These are phyloP conservation scores for Lagenaria siceraria DNA, from an alignment of 306 rosid genomes.

Conservation along the genomic window DNA sequence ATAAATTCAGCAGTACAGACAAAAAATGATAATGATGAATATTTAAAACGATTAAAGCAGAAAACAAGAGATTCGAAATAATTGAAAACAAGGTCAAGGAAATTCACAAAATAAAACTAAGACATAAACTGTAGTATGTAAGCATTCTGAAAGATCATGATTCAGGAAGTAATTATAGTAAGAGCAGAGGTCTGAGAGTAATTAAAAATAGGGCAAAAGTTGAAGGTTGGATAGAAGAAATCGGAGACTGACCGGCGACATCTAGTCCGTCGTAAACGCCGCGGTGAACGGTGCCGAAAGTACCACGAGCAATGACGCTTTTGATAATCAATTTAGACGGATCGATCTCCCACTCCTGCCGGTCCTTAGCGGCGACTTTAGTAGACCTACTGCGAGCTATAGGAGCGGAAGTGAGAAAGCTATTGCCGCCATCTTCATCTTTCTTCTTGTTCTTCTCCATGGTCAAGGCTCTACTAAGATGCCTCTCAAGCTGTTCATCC, in stretches of 20 bases:
- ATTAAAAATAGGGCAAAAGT: not conserved
- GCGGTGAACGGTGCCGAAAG: constrained; percentile 90
- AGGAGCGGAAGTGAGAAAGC: constrained; percentile 6
- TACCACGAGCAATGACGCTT: constrained; percentile 75
- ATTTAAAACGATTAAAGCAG: not conserved
- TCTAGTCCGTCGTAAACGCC: constrained; percentile 78
- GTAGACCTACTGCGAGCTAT: constrained; percentile 2
- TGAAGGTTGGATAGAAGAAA: not conserved
- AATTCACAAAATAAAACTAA: not conserved
- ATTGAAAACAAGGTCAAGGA: not conserved
- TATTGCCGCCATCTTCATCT: constrained; percentile 19
- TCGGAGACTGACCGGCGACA: constrained; percentile 60
- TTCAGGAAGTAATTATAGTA: not conserved
- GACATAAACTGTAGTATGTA: not conserved
- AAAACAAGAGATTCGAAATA: not conserved
- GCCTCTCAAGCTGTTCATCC: constrained; percentile 92
- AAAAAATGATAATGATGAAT: not conserved
- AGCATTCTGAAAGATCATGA: not conserved
- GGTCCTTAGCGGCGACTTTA: constrained; percentile 23
- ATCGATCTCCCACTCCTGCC: constrained; percentile 94
- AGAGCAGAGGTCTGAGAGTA: not conserved
- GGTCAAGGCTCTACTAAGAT: constrained; percentile 56
- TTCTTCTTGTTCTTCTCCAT: constrained; percentile 60
- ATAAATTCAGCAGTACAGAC: not conserved
- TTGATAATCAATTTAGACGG: constrained; percentile 77